Conservation (phyloP, 345 rosid species). For the Pugionium cornutum region DNA sequence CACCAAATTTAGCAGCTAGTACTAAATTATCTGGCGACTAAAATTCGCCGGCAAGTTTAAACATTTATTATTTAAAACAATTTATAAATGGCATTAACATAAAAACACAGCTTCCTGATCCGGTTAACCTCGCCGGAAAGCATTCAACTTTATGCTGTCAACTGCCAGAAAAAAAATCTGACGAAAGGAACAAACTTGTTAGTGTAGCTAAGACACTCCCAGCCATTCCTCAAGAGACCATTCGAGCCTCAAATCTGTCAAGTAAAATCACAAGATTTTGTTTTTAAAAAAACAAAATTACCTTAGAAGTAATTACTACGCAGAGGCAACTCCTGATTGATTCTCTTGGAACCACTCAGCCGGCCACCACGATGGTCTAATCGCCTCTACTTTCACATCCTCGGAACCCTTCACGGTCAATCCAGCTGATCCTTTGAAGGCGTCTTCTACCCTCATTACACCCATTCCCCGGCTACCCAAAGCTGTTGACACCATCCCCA, state of each 20-base stretch:
- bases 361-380: conserved; percentile 88
- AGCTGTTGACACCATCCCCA: conserved; percentile 69
- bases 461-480: conserved; percentile 77
- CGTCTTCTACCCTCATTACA: conserved; percentile 67
- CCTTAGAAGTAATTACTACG: conserved; percentile 34
- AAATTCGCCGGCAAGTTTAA: too few species aligned
- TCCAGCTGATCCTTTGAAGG: conserved; percentile 47
- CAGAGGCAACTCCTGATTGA: conserved; percentile 43
- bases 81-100: too few species aligned
- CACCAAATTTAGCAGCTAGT: too few species aligned
- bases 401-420: conserved; percentile 54
- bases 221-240: background rate
- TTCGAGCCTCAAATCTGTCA: background rate
- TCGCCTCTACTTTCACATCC: conserved; percentile 61
- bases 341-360: conserved; percentile 62
- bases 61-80: too few species aligned
- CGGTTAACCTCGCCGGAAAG: too few species aligned
- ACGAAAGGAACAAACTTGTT: too few species aligned
- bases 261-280: conserved; percentile 13
- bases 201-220: too few species aligned
- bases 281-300: background rate
- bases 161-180: too few species aligned
- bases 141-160: too few species aligned
- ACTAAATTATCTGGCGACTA: too few species aligned
- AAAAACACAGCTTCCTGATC: too few species aligned